Conservation (phyloP, 2,329 filamentous ascomycete species). For the Claviceps sp. region DNA sequence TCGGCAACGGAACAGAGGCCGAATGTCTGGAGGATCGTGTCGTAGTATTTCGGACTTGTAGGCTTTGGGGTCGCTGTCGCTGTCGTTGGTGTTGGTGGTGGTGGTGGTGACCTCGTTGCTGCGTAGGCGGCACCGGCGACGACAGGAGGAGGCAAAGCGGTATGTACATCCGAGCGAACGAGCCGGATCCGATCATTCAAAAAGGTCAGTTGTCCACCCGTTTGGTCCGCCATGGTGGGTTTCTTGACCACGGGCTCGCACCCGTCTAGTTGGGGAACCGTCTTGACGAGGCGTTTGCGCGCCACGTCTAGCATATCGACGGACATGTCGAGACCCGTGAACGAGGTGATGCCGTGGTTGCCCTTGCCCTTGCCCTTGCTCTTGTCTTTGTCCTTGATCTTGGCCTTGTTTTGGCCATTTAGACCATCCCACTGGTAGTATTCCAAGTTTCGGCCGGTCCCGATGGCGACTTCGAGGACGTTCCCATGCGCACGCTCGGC, state of each 20-base stretch:
- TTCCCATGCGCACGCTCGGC: slow-evolving; percentile 36
- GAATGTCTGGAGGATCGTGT: slow-evolving; percentile 51
- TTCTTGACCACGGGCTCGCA: slow-evolving; percentile 19
- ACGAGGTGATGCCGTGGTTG: slow-evolving; percentile 30
- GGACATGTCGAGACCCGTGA: slow-evolving; percentile 50
- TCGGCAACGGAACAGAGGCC: slow-evolving; percentile 49
- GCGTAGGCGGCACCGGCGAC: slow-evolving; percentile 12
- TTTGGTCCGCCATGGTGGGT: slow-evolving; percentile 20
- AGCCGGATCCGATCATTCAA: slow-evolving; percentile 31
- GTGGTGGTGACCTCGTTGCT: too few relatives aligned
- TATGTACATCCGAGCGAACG: slow-evolving; percentile 33
- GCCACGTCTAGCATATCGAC: slow-evolving; percentile 46
- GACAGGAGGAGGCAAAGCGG: slow-evolving; percentile 22
- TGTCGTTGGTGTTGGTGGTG: slow-evolving; percentile 3
- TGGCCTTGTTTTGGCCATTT: slow-evolving; percentile 3
- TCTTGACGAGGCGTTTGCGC: slow-evolving; percentile 33
- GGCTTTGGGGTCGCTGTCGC: slow-evolving; percentile 9
- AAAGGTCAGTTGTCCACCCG: slow-evolving; percentile 25
- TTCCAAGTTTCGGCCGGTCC: slow-evolving; percentile 46
- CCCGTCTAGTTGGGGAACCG: slow-evolving; percentile 25
- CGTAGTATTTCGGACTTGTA: slow-evolving; percentile 27
- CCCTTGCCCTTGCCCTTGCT: too few relatives aligned
- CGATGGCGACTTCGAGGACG: slow-evolving; percentile 50
- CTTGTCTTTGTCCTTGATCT: background rate
- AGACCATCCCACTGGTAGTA: slow-evolving; percentile 43